Evolutionary conservation across 345 rosid genomes (phyloP).

Genomic region (Balakata baccata): DNA sequence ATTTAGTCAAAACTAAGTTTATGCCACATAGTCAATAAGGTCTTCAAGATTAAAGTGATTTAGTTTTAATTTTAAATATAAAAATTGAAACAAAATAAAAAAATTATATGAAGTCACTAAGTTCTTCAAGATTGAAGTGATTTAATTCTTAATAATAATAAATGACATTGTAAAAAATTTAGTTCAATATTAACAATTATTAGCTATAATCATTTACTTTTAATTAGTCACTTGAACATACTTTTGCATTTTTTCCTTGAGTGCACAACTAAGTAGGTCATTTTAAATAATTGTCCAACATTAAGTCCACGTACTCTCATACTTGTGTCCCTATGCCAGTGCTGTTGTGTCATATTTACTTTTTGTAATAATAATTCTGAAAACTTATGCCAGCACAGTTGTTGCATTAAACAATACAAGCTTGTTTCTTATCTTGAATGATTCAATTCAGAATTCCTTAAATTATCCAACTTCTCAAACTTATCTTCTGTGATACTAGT

Average conservation of each 20-base stretch:
- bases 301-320: too few relatives aligned
- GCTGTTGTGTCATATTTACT: neutral
- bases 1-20: neutral
- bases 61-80: neutral
- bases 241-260: too few relatives aligned
- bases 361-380: too few relatives aligned
- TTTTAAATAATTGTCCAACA: too few relatives aligned
- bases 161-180: neutral
- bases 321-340: neutral
- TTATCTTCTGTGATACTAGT: neutral
- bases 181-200: too few relatives aligned
- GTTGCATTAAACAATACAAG: neutral
- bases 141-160: neutral
- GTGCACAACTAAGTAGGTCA: too few relatives aligned
- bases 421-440: neutral
- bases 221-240: too few relatives aligned
- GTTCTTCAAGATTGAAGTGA: neutral
- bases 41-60: too few relatives aligned
- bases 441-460: too few relatives aligned
- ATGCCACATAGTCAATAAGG: too few relatives aligned
- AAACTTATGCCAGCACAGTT: neutral
- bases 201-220: too few relatives aligned
- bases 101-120: neutral
- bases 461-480: neutral
- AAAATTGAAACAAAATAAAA: neutral